These are phyloP conservation scores for Blastobotrys elegans DNA, from an alignment of 1,139 yeast species.

Conservation along the genomic window DNA sequence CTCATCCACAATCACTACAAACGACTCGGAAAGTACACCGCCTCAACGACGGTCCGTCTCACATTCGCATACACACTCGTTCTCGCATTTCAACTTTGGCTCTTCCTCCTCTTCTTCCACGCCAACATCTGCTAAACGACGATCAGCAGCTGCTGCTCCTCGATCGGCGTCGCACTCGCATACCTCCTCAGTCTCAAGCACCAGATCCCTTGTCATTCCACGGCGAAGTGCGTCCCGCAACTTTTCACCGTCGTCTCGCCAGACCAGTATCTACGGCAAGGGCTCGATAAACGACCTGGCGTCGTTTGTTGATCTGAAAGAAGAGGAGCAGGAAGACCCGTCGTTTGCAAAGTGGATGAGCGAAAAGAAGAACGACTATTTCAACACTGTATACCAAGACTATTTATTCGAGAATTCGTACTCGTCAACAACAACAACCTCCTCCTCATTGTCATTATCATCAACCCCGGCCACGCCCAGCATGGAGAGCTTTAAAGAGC, in stretches of 20 bases:
- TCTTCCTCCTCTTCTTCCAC: too few relatives aligned
- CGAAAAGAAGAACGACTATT: not conserved
- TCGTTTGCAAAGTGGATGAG: not conserved
- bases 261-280: conserved; percentile 5
- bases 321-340: not conserved
- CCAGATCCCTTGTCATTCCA: not conserved
- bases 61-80: conserved; percentile 4
- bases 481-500: not conserved
- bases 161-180: not conserved
- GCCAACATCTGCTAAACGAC: too few relatives aligned
- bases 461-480: conserved; percentile 4
- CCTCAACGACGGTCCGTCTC: not conserved
- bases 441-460: too few relatives aligned
- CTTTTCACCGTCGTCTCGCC: not conserved
- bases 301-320: conserved; percentile 1
- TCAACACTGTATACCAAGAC: not conserved
- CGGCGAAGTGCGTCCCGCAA: conserved; percentile 1
- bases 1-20: not conserved
- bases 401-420: not conserved
- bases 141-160: not conserved
- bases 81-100: conserved; percentile 1
- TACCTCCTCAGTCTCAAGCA: not conserved
- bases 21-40: not conserved
- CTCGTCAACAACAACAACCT: too few relatives aligned
- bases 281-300: conserved; percentile 10